Evolutionary conservation across 2,329 filamentous ascomycete genomes (phyloP).

Genomic region (Myriosclerotinia scirpicola): DNA sequence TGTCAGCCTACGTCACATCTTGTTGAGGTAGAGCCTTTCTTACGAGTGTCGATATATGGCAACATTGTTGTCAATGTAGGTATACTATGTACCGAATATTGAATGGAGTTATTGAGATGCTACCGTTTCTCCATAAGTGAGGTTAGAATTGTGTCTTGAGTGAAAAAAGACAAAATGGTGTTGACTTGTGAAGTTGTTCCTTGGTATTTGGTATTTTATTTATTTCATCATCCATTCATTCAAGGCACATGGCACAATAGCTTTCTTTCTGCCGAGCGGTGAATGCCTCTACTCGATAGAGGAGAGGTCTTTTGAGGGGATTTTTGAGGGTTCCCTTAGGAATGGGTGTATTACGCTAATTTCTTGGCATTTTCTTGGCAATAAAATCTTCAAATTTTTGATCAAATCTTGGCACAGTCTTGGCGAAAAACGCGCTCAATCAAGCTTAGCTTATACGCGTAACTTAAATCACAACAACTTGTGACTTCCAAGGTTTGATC

Average conservation of each 20-base stretch:
- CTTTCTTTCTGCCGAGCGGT: constrained; percentile 17
- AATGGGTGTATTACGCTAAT: no score
- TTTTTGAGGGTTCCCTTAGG: no score
- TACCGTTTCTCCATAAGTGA: constrained; percentile 35
- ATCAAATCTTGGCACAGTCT: no score
- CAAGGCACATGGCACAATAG: constrained; percentile 3
- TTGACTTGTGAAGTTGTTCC: constrained; percentile 1
- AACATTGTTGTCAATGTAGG: constrained; percentile 49
- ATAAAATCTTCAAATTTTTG: no score
- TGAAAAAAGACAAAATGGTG: background rate
- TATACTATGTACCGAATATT: background rate
- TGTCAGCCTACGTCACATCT: constrained; percentile 33
- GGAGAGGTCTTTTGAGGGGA: no score
- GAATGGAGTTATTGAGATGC: background rate
- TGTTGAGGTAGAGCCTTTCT: constrained; percentile 31
- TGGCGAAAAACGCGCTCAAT: no score
- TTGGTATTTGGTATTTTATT: constrained; percentile 17
- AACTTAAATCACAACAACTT: no score
- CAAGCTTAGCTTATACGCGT: no score
- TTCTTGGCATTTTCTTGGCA: no score
- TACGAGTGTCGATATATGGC: constrained; percentile 63
- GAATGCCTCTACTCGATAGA: no score
- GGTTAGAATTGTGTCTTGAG: background rate
- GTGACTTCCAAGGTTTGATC: no score
- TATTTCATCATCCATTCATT: background rate